Evolutionary conservation across 2,329 filamentous ascomycete genomes (phyloP).

Genomic region (Sporothrix phasma): DNA sequence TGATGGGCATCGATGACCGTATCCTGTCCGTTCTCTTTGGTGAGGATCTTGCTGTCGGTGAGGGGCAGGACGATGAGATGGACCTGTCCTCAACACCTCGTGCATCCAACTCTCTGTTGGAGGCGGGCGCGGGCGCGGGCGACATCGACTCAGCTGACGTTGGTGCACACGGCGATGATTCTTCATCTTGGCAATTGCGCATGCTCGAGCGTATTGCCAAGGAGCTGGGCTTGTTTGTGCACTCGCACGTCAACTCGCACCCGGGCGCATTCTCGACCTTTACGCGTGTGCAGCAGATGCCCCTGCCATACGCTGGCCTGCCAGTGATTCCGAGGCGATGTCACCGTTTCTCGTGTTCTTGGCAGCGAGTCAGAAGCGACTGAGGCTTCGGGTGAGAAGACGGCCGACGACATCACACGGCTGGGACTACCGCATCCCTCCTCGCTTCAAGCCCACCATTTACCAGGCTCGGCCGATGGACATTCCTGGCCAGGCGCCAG

Average conservation of each 20-base stretch:
- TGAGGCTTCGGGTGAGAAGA: neutral
- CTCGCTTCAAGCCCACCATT: slow-evolving; percentile 42
- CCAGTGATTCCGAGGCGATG: slow-evolving; percentile 49
- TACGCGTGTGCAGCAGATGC: slow-evolving; percentile 50
- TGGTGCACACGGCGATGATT: slow-evolving; percentile 27
- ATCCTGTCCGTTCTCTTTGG: slow-evolving; percentile 80
- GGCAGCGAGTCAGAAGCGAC: slow-evolving; percentile 9
- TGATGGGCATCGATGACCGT: slow-evolving; percentile 84
- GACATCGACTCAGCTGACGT: slow-evolving; percentile 23
- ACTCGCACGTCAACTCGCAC: slow-evolving; percentile 67
- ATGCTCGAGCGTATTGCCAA: slow-evolving; percentile 76
- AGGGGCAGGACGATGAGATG: slow-evolving; percentile 19
- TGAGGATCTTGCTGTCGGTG: slow-evolving; percentile 54
- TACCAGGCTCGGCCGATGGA: slow-evolving; percentile 29
- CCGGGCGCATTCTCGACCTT: slow-evolving; percentile 86
- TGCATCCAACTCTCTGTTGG: slow-evolving; percentile 25
- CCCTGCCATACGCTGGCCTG: slow-evolving; percentile 70
- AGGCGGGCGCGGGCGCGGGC: slow-evolving; percentile 22
- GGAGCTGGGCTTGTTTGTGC: slow-evolving; percentile 75
- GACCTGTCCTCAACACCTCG: slow-evolving; percentile 38
- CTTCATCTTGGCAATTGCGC: slow-evolving; percentile 56
- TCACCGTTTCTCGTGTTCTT: slow-evolving; percentile 16
- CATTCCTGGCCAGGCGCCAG: slow-evolving; percentile 25
- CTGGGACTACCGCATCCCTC: slow-evolving; percentile 29
- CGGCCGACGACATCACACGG: slow-evolving; percentile 11